Evolutionary conservation across 2,329 filamentous ascomycete genomes (phyloP).

Genomic region (Xylariales sp.): DNA sequence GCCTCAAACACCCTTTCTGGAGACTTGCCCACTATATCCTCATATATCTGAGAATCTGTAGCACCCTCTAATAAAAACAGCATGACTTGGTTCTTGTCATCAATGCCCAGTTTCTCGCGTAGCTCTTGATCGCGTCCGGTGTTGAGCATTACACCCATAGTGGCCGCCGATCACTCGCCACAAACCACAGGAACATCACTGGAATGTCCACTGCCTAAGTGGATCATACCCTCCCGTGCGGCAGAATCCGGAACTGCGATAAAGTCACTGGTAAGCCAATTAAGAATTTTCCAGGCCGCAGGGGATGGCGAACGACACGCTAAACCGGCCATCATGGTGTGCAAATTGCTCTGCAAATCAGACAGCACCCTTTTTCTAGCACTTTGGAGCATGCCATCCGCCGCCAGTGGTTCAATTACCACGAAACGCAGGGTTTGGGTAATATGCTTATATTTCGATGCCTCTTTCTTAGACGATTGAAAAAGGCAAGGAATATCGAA

Average conservation of each 20-base stretch:
- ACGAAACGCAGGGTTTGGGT: background rate
- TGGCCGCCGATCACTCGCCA: background rate
- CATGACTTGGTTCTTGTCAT: background rate
- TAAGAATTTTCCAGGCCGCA: background rate
- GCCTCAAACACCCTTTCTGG: background rate
- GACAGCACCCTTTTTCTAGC: background rate
- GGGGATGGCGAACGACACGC: background rate
- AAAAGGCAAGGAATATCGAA: background rate
- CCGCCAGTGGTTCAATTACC: background rate
- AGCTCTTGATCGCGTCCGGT: background rate
- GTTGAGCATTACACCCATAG: background rate
- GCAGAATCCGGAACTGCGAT: background rate
- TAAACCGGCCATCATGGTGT: background rate
- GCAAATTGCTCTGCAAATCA: background rate
- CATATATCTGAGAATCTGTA: background rate
- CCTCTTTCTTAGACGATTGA: background rate
- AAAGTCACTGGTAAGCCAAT: background rate
- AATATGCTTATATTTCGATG: background rate
- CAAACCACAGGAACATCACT: background rate
- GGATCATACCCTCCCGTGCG: background rate
- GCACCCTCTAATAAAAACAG: background rate
- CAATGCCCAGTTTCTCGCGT: background rate
- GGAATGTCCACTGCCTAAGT: background rate
- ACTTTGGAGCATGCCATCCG: background rate
- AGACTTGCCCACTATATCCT: background rate